Evolutionary conservation across 2,329 filamentous ascomycete genomes (phyloP).

Genomic region (Nectriaceae sp.): DNA sequence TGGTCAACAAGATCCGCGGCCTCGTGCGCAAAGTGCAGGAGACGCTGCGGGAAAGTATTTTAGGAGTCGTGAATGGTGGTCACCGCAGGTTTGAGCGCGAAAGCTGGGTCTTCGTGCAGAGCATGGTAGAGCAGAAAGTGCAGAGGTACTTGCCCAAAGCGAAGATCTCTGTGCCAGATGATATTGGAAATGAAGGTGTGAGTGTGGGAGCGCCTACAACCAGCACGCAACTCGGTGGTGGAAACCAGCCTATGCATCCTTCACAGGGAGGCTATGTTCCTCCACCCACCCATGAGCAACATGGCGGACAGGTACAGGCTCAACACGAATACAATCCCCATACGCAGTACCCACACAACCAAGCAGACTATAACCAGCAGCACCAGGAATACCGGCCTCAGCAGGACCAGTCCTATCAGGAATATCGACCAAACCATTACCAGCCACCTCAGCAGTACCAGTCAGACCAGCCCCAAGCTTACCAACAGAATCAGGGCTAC

Average conservation of each 20-base stretch:
- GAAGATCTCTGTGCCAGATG: slow-evolving; percentile 46
- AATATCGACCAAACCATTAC: slow-evolving; percentile 6
- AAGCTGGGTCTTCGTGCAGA: slow-evolving; percentile 49
- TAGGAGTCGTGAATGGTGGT: slow-evolving; percentile 47
- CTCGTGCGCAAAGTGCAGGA: slow-evolving; percentile 48
- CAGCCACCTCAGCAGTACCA: slow-evolving; percentile 11
- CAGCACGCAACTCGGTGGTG: slow-evolving; percentile 34
- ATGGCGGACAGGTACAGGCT: slow-evolving; percentile 17
- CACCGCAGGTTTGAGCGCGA: slow-evolving; percentile 49
- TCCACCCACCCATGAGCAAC: slow-evolving; percentile 9
- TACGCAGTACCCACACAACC: slow-evolving; percentile 14
- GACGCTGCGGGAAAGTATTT: slow-evolving; percentile 44
- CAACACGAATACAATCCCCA: slow-evolving; percentile 30
- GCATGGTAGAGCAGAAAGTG: slow-evolving; percentile 47
- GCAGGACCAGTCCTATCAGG: slow-evolving; percentile 3
- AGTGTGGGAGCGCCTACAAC: slow-evolving; percentile 41
- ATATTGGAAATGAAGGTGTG: slow-evolving; percentile 49
- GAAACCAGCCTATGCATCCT: slow-evolving; percentile 26
- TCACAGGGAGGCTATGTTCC: slow-evolving; percentile 23
- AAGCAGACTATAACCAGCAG: slow-evolving; percentile 14
- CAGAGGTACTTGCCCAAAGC: slow-evolving; percentile 48
- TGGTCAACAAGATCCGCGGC: slow-evolving; percentile 45
- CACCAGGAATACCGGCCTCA: slow-evolving; percentile 12
- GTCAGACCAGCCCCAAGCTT: slow-evolving; percentile 19
- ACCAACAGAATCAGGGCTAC: slow-evolving; percentile 25